Base-by-base conservation (phyloP, 192 early-diverging fungal species). In the Polychytrium aggregatum region DNA sequence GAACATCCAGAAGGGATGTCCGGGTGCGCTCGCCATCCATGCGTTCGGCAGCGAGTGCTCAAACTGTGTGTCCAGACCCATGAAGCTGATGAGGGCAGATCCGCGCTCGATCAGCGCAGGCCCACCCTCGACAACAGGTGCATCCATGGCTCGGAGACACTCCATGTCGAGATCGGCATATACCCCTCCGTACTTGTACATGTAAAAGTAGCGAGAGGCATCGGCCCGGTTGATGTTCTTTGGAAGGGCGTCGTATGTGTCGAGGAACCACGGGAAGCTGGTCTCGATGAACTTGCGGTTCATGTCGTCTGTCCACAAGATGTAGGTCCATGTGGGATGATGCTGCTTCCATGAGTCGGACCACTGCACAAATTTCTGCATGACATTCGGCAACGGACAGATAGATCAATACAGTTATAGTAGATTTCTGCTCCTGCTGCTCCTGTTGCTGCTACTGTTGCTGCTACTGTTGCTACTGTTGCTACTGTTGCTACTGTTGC, bases 231-330 rank as follows among this genome's bases (percentile, higher is more conserved):
- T 29, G 26, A 68, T 64, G 50, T 31, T 27, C 21, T 24, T 27
- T 1, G 59, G 45, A 42, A 65, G 48, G 16, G 17, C 14, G 30
- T 55, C 53, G 41, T 61, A 68, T 17, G 52, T 50, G 16, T 18
- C 11, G 13, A 68, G 50, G 33, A 64, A 66, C 62, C 62, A 68
- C 16, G 65, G 57, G 39, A 53, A 65, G 20, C 67, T 38, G 20
- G 11, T 8, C 0, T 6, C 37, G 37, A 63, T 37, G 3, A 68
- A 48, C 22, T 22, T 16, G 17, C 43, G 44, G 44, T 65, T 65
- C 7, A 21, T 37, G 16, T 41, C 46, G 51, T 68, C 65, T n/a
- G 56, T 61, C 65, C 65, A 68, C 11, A 68, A 28, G 11, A 25
- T 37, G 44, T 67, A 50, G 28, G 2, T 33, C 39, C 31, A 64